phyloP scores from a whole-genome alignment of 1,284 basidiomycete species.

The Malassezia caprae region DNA sequence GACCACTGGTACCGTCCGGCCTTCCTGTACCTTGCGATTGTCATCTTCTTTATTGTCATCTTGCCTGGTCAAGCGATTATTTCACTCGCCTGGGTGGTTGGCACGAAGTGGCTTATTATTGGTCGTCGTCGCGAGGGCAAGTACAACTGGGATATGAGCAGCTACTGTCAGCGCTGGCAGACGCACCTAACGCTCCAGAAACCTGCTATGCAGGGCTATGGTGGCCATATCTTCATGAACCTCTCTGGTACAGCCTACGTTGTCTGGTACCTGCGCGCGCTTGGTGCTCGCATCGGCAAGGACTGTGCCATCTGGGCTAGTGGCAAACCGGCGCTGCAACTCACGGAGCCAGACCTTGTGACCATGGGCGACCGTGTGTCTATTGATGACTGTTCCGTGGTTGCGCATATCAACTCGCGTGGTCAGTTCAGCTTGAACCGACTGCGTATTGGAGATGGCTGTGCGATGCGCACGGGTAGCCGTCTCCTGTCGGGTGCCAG shows the following conservation, averaged over 20 bases:
- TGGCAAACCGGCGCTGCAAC: conserved; percentile 45
- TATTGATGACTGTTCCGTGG: conserved; percentile 46
- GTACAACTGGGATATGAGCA: conserved; percentile 48
- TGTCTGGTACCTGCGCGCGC: conserved; percentile 43
- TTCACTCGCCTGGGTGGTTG: conserved; percentile 40
- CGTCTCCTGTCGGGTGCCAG: conserved; percentile 43
- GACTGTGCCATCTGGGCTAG: conserved; percentile 47
- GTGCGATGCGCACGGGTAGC: conserved; percentile 43
- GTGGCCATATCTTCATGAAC: conserved; percentile 42
- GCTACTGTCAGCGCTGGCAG: conserved; percentile 48
- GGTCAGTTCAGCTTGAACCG: conserved; percentile 46
- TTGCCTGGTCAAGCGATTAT: conserved; percentile 34
- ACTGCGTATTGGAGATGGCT: conserved; percentile 44
- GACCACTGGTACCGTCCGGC: conserved; percentile 48
- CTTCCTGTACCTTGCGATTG: conserved; percentile 40
- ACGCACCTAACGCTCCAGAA: conserved; percentile 42
- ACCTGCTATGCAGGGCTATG: conserved; percentile 38
- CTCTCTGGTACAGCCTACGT: conserved; percentile 39
- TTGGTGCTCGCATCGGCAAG: conserved; percentile 42
- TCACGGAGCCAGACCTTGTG: conserved; percentile 47
- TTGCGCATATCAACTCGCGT: conserved; percentile 48
- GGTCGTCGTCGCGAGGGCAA: conserved; percentile 45
- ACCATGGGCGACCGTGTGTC: conserved; percentile 44
- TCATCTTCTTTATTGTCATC: conserved; percentile 39
- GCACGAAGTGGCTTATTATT: conserved; percentile 45